phyloP scores from a whole-genome alignment of 2,329 filamentous ascomycete species.

The Hymenoscyphus scutula region DNA sequence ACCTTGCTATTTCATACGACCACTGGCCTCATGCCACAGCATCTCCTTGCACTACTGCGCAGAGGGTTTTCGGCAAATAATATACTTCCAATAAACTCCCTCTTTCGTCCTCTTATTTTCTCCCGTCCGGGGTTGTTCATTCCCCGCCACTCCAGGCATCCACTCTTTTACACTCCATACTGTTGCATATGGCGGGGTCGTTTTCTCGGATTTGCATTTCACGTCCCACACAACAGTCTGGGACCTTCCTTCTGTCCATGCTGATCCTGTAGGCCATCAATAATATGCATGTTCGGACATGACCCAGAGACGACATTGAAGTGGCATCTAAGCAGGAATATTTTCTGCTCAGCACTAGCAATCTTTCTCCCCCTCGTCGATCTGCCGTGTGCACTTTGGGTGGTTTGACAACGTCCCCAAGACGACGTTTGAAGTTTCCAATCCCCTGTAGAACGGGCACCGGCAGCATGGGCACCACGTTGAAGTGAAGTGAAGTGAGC shows the following conservation, averaged over 20 bases:
- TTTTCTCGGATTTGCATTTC: background rate
- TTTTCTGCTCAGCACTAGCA: too few species aligned
- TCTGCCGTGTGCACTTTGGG: slow-evolving; percentile 2
- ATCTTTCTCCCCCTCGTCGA: background rate
- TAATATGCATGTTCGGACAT: background rate
- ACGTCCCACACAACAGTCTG: background rate
- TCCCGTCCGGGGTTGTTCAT: background rate
- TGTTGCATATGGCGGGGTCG: slow-evolving; percentile 1
- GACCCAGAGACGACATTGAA: background rate
- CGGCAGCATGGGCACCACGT: background rate
- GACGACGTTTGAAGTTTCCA: background rate
- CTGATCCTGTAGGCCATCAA: too few species aligned
- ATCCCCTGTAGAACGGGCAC: background rate
- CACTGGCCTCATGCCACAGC: background rate
- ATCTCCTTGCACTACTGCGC: background rate
- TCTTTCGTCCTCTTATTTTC: background rate
- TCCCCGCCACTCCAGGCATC: slow-evolving; percentile 2
- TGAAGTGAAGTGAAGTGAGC: background rate
- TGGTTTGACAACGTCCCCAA: background rate
- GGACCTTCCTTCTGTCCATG: background rate
- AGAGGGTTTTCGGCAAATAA: background rate
- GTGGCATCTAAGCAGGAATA: background rate
- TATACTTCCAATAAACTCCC: background rate
- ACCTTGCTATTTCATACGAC: background rate
- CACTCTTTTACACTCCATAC: background rate